phyloP scores from a whole-genome alignment of 148 eudicot species.

The Selenicereus undatus region DNA sequence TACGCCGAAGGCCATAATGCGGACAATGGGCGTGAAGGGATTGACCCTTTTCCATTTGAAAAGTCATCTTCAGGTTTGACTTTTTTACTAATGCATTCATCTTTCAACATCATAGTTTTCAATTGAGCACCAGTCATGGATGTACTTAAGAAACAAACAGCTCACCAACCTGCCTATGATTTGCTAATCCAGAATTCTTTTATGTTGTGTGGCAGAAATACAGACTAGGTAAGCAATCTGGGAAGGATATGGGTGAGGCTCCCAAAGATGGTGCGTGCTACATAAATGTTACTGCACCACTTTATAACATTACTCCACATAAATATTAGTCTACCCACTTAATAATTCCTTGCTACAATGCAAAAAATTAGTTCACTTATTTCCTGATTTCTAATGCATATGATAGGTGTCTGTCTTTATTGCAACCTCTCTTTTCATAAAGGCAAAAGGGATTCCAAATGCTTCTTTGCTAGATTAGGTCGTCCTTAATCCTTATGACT shows the following conservation, averaged over 20 bases:
- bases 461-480: neutral
- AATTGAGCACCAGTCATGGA: neutral
- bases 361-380: no score
- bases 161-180: neutral
- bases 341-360: no score
- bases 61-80: slow-evolving; percentile 69
- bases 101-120: neutral
- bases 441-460: neutral
- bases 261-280: slow-evolving; percentile 69
- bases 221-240: slow-evolving; percentile 87
- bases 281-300: slow-evolving; percentile 8
- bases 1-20: slow-evolving; percentile 76
- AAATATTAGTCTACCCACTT: neutral
- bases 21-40: slow-evolving; percentile 89
- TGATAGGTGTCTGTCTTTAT: neutral
- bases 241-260: slow-evolving; percentile 69
- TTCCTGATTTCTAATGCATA: neutral
- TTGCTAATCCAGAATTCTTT: slow-evolving; percentile 10
- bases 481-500: neutral
- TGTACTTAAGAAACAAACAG: neutral
- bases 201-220: slow-evolving; percentile 56
- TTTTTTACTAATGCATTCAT: slow-evolving; percentile 7
- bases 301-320: slow-evolving; percentile 4
- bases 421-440: neutral
- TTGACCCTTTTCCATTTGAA: slow-evolving; percentile 80